phyloP scores from a whole-genome alignment of 2,329 filamentous ascomycete genomes.

The Botrytis hyacinthi region DNA sequence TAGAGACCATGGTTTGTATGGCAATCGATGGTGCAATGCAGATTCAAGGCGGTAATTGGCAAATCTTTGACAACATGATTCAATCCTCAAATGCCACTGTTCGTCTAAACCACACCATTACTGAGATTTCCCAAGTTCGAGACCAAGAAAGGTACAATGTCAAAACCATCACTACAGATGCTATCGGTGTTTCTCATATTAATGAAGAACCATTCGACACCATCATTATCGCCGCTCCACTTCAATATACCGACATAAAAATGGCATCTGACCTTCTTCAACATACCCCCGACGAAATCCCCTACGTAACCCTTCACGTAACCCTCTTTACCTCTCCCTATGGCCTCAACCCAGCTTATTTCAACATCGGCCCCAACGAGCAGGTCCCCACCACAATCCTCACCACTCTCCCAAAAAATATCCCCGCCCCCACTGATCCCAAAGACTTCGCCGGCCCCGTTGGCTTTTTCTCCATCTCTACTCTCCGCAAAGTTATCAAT shows the following conservation, averaged over 20 bases:
- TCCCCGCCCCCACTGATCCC: slow-evolving; percentile 46
- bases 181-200: slow-evolving; percentile 12
- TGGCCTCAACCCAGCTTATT: slow-evolving; percentile 68
- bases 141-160: slow-evolving; percentile 48
- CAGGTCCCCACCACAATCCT: slow-evolving; percentile 71
- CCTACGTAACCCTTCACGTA: slow-evolving; percentile 83
- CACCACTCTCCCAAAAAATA: slow-evolving; percentile 68
- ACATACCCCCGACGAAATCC: slow-evolving; percentile 69
- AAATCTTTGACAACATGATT: slow-evolving; percentile 84
- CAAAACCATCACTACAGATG: slow-evolving; percentile 31
- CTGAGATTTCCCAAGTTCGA: slow-evolving; percentile 53
- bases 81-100: slow-evolving; percentile 59
- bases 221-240: slow-evolving; percentile 78
- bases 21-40: slow-evolving; percentile 79
- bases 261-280: slow-evolving; percentile 66
- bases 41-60: slow-evolving; percentile 86
- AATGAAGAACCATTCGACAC: slow-evolving; percentile 60
- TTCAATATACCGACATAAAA: slow-evolving; percentile 73
- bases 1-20: slow-evolving; percentile 88
- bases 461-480: slow-evolving; percentile 84
- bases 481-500: slow-evolving; percentile 63
- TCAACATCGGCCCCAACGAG: slow-evolving; percentile 60
- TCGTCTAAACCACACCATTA: slow-evolving; percentile 66
- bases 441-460: slow-evolving; percentile 64
- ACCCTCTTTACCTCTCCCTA: slow-evolving; percentile 82